These are phyloP conservation scores for Mycogone perniciosa DNA, from an alignment of 2,329 filamentous ascomycete species.

Conservation along the genomic window DNA sequence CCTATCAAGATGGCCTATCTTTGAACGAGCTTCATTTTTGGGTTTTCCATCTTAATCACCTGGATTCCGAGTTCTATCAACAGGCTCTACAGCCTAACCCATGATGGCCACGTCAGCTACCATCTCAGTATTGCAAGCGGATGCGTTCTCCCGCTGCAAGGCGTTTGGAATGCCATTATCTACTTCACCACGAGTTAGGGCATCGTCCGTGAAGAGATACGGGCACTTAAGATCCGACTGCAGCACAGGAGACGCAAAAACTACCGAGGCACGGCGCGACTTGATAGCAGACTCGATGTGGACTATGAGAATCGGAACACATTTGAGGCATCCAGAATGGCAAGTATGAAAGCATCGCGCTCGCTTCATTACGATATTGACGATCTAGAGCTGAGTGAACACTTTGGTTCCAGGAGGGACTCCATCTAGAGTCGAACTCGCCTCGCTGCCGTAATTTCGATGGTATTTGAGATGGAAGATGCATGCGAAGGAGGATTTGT, in stretches of 20 bases:
- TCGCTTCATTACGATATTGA: constrained; percentile 2
- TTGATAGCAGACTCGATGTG: constrained; percentile 23
- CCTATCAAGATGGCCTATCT: constrained; percentile 55
- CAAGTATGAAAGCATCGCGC: constrained; percentile 1
- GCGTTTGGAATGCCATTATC: constrained; percentile 73
- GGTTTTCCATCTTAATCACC: constrained; percentile 51
- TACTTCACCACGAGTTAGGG: constrained; percentile 62
- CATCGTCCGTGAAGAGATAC: constrained; percentile 23
- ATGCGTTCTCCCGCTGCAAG: constrained; percentile 68
- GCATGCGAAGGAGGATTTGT: neutral
- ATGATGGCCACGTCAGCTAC: constrained; percentile 46
- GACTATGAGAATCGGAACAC: constrained; percentile 18
- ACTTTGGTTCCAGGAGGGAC: neutral
- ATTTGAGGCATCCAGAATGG: constrained; percentile 16
- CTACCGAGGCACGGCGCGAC: constrained; percentile 16
- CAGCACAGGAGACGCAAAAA: constrained; percentile 7
- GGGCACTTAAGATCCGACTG: constrained; percentile 14
- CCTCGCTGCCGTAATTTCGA: no score
- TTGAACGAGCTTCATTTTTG: constrained; percentile 55
- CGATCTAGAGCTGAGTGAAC: constrained; percentile 7
- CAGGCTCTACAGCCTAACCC: constrained; percentile 59
- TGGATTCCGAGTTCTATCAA: constrained; percentile 66
- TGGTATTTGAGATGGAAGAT: no score
- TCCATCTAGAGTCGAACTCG: neutral
- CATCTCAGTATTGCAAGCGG: constrained; percentile 62